A percentile compares a stretch with the other conserved stretches of the same genome.
Conservation (phyloP, 2,329 filamentous ascomycete species). For the Colletotrichum camelliae region DNA sequence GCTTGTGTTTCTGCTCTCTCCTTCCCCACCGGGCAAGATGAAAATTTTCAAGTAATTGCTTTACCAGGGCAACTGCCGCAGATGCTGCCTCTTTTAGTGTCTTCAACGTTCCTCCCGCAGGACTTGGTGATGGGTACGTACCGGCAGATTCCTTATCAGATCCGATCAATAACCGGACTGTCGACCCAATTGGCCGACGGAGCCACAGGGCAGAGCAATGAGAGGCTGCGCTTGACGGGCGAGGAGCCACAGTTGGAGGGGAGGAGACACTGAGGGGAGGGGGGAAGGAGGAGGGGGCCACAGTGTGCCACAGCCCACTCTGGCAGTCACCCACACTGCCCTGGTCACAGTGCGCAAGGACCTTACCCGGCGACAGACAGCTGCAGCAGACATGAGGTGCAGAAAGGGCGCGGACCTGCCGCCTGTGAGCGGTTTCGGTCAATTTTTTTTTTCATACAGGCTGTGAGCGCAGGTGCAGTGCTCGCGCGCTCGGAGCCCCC, state of each 20-base stretch:
- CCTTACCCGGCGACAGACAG: neutral
- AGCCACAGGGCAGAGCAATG: neutral
- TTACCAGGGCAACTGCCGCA: slow-evolving; percentile 4
- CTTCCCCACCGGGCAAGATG: neutral
- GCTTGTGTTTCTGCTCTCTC: neutral
- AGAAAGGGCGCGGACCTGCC: neutral
- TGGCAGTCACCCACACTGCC: neutral
- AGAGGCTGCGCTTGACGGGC: neutral
- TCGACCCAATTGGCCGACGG: slow-evolving; percentile 8
- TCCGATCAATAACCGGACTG: slow-evolving; percentile 15
- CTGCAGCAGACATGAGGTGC: neutral
- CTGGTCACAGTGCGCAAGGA: neutral
- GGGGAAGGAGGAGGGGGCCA: neutral
- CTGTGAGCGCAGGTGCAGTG: neutral
- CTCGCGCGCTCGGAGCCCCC: neutral
- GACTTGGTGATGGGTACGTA: slow-evolving; percentile 9
- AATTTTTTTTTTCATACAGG: neutral
- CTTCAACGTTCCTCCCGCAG: neutral
- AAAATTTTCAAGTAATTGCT: neutral
- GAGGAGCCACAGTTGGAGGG: neutral
- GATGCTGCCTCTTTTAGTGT: slow-evolving; percentile 7
- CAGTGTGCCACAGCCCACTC: neutral
- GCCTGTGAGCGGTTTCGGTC: slow-evolving; percentile 8
- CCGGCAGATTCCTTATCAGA: slow-evolving; percentile 17
- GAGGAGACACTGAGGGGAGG: neutral